phyloP scores from a whole-genome alignment of 352 stramenopile species.

The Phytophthora fragariae region DNA sequence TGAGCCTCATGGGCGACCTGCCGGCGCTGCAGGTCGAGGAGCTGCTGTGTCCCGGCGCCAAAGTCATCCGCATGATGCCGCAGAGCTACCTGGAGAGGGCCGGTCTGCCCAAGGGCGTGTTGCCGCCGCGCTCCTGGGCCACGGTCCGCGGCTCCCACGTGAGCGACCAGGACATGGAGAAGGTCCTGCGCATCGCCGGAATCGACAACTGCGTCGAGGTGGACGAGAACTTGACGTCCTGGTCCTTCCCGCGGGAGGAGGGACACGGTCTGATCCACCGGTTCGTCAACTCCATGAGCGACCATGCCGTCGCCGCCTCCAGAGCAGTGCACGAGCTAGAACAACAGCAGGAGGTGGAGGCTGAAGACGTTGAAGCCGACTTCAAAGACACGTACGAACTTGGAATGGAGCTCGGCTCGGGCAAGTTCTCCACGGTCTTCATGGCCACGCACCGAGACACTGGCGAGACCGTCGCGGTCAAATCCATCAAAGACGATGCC shows the following conservation, averaged over 20 bases:
- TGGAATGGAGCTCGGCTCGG: conserved; percentile 59
- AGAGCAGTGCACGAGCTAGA: conserved; percentile 22
- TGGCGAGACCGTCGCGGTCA: conserved; percentile 62
- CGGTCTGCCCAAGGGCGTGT: conserved; percentile 60
- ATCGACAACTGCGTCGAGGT: conserved; percentile 63
- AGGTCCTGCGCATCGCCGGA: conserved; percentile 60
- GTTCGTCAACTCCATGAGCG: conserved; percentile 47
- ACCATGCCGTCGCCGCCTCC: conserved; percentile 35
- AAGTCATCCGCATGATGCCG: conserved; percentile 82
- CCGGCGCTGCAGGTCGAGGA: conserved; percentile 59
- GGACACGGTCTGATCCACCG: conserved; percentile 40
- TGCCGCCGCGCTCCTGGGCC: conserved; percentile 60
- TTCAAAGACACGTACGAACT: conserved; percentile 77
- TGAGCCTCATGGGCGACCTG: conserved; percentile 77
- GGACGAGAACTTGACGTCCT: conserved; percentile 43
- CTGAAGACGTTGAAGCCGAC: conserved; percentile 16
- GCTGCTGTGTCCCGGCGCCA: conserved; percentile 66
- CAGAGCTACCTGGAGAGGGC: conserved; percentile 61
- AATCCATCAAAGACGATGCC: conserved; percentile 62
- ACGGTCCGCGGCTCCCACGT: conserved; percentile 62
- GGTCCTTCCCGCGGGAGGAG: conserved; percentile 26
- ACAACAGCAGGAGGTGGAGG: not conserved
- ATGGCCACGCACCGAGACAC: conserved; percentile 58
- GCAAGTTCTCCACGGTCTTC: conserved; percentile 70
- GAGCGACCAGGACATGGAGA: conserved; percentile 63